Percentiles rank a stretch among this genome's conserved stretches.
These are phyloP conservation scores for Globisporangium abappressorium DNA, from an alignment of 352 stramenopile genomes.

Conservation along the genomic window DNA sequence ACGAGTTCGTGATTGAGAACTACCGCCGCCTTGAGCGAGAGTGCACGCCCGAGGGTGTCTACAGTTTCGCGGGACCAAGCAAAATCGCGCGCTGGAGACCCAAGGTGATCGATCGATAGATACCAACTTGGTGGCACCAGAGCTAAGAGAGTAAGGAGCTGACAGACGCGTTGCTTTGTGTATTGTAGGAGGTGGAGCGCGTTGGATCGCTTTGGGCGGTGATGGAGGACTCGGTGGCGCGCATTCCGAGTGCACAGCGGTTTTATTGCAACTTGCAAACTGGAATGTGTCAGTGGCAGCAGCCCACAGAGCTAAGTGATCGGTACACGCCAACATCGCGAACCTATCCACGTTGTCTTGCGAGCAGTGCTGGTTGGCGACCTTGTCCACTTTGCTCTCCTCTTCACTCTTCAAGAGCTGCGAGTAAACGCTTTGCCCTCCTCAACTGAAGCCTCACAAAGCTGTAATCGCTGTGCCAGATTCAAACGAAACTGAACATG, in stretches of 20 bases:
- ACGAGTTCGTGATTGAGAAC: conserved; percentile 55
- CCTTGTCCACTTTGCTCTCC: no score
- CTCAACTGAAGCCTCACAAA: no score
- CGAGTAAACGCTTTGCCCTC: no score
- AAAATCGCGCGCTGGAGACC: conserved; percentile 42
- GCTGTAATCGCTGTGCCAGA: no score
- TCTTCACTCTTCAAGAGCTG: no score
- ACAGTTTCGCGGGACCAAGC: conserved; percentile 44
- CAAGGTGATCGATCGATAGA: conserved; percentile 20
- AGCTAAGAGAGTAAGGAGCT: neutral
- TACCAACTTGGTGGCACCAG: no score
- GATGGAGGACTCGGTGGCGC: conserved; percentile 37
- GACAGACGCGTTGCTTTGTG: neutral
- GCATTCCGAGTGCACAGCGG: conserved; percentile 21
- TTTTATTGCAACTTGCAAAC: conserved; percentile 51
- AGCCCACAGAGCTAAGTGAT: neutral
- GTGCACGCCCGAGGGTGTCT: conserved; percentile 44
- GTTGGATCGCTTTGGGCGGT: conserved; percentile 32
- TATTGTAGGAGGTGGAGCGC: conserved; percentile 21
- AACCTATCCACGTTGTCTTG: no score
- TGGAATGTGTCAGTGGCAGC: conserved; percentile 37
- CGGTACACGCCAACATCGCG: no score
- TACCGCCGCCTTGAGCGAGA: conserved; percentile 57
- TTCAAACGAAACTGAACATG: no score
- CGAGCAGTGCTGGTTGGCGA: no score